phyloP scores from a whole-genome alignment of 169 alveolate species.

The Cryptosporidium sp. region DNA sequence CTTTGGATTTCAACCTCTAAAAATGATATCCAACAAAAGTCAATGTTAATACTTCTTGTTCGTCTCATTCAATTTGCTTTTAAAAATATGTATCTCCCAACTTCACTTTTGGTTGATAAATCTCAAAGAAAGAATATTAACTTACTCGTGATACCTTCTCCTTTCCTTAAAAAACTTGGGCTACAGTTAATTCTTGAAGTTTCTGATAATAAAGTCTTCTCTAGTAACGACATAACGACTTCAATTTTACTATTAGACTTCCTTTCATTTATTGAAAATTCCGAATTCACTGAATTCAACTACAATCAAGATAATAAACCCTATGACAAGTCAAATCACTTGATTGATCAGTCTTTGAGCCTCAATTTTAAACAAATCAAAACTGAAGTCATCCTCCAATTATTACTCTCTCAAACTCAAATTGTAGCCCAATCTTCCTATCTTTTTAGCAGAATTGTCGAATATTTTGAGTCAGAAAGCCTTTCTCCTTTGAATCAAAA shows the following conservation, averaged over 20 bases:
- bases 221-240: conserved; percentile 19
- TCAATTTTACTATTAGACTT: conserved; percentile 26
- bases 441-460: conserved; percentile 51
- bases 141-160: conserved; percentile 62
- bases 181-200: conserved; percentile 26
- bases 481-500: background rate
- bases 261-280: conserved; percentile 31
- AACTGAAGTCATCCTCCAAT: conserved; percentile 43
- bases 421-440: conserved; percentile 48
- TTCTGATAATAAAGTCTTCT: background rate
- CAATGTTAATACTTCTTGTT: background rate
- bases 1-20: conserved; percentile 41
- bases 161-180: conserved; percentile 38
- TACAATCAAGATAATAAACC: background rate
- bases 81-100: conserved; percentile 44
- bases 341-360: background rate
- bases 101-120: conserved; percentile 31
- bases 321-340: background rate
- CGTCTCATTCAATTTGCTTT: conserved; percentile 11
- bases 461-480: conserved; percentile 8
- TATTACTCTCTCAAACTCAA: conserved; percentile 62
- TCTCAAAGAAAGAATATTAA: background rate
- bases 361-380: conserved; percentile 43
- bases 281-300: background rate
- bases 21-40: background rate